Evolutionary conservation across 768 basidiomycete genomes (phyloP), one percentile per base, ranked within the genome.

Genomic region (Erythrobasidium yunnanense): DNA sequence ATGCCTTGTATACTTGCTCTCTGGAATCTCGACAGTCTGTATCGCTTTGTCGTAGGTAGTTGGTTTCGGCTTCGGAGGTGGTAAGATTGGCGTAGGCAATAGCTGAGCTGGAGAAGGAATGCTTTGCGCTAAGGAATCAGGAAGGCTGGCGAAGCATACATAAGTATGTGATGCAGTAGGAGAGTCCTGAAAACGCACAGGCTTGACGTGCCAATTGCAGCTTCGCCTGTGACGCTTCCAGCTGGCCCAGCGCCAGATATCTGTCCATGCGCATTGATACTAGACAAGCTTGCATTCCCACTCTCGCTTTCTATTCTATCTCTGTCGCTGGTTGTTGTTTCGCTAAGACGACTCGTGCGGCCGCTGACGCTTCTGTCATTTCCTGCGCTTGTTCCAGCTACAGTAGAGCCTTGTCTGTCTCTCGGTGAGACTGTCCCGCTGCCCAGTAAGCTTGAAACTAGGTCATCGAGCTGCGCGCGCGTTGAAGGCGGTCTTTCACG

Each of bases 341-440:
- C 86, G 73, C 87, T 86, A 70, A 83, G 83, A 68, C 86, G 79
- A 73, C 88, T 88, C 32, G 78, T 79, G 50, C 87, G 78, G 20
- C 86, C 86, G 35, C 85, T 85, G 1, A 76, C 70, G 17, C 78
- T 78, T 25, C n/a, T 32, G 29, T 45, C 52, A 6, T 30, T 18
- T 11, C 78, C 71, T 1, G 77, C 72, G 42, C 76, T 76, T 2
- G 76, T 74, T 1, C 79, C 78, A 45, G 30, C 4, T 11, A 33
- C 20, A 20, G 34, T 32, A 29, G 29, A 33, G 5, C 11, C 18
- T 7, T 42, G 51, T 23, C 32, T n/a, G 13, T 79, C 78, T 7
- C 80, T 71, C 7, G 81, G 77, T 2, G 87, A 87, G 45, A 86
- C 86, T 30, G 85, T 84, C 30, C 87, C 86, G 35, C 84, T 78